Evolutionary conservation across 306 rosid species (phyloP).

Genomic region (Trifolium fragiferum): DNA sequence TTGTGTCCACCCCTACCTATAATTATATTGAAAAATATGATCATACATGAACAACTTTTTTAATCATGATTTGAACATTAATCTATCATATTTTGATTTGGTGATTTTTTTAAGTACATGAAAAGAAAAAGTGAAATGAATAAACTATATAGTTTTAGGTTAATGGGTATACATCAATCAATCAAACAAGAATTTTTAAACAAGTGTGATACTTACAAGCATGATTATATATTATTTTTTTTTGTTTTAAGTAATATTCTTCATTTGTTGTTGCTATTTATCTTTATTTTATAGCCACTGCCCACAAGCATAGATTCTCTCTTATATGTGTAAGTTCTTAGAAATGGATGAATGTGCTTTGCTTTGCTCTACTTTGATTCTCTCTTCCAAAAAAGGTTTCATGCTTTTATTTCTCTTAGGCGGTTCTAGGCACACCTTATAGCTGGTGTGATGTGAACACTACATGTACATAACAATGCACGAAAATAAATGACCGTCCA

Average conservation of each 20-base stretch:
- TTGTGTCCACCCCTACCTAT: too few species aligned
- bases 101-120: not conserved
- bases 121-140: too few species aligned
- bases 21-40: too few species aligned
- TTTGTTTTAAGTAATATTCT: constrained; percentile 84
- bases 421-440: constrained; percentile 56
- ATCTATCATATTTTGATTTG: too few species aligned
- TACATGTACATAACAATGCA: constrained; percentile 36
- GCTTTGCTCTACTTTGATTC: constrained; percentile 82
- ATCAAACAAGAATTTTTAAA: constrained; percentile 65
- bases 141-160: constrained; percentile 37
- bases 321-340: constrained; percentile 54
- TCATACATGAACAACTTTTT: too few species aligned
- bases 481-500: too few species aligned
- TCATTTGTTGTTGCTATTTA: constrained; percentile 50
- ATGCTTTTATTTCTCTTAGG: constrained; percentile 71
- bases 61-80: too few species aligned
- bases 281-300: constrained; percentile 82
- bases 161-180: constrained; percentile 74
- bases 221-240: constrained; percentile 54
- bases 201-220: constrained; percentile 71
- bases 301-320: constrained; percentile 87
- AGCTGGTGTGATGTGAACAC: constrained; percentile 63
- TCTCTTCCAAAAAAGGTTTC: constrained; percentile 69
- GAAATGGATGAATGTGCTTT: constrained; percentile 78